Base-by-base conservation (phyloP, 495 filamentous ascomycete genomes). In the Aspergillus cristatus region DNA sequence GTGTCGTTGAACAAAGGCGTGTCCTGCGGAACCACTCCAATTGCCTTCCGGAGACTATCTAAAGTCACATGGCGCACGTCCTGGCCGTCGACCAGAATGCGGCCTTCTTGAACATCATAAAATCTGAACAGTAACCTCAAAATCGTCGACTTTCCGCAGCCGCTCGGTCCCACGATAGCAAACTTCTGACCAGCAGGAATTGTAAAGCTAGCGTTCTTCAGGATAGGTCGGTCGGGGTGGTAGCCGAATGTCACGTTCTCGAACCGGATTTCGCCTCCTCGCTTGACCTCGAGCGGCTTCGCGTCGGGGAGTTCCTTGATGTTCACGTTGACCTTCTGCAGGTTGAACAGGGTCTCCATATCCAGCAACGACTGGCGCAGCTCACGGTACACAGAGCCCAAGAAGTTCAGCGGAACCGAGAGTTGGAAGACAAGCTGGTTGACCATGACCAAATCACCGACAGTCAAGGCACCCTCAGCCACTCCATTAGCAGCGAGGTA, bases 361-460 rank as follows among this genome's bases (percentile, higher is more conserved):
- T 98, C 91, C 36, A 97, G 62, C 34, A 97, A 66, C 10, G 87
- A 94, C 63, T 98, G 93, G 28, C 91, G 73, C 33, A 98, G 72
- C 65, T 98, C 93, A 43, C 91, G 82, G 58, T 98, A 98, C 3
- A 98, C 88, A 6, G 84, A 88, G 7, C 91, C 91, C 1, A 98
- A 68, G 62, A 97, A 98, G 67, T 97, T 98, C 28, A 98, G 71
- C 0, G 91, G 91, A 1, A 97, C 84, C 2, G 87, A 94, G 10
- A 98, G 79, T 61, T 98, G 91, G 62, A 98, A 98, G 44, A 98
- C 90, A 10, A 98, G 79, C 63, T 97, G 93, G 57, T 98, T 98
- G 48, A 97, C 86, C 82, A 98, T 87, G 36, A 98, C 93, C 26
- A 98, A 70, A 53, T 98, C 91, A 38, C 91, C 91, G n/a, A 98